Conservation (phyloP, 2,329 filamentous ascomycete genomes). For the Fusarium sp. region DNA sequence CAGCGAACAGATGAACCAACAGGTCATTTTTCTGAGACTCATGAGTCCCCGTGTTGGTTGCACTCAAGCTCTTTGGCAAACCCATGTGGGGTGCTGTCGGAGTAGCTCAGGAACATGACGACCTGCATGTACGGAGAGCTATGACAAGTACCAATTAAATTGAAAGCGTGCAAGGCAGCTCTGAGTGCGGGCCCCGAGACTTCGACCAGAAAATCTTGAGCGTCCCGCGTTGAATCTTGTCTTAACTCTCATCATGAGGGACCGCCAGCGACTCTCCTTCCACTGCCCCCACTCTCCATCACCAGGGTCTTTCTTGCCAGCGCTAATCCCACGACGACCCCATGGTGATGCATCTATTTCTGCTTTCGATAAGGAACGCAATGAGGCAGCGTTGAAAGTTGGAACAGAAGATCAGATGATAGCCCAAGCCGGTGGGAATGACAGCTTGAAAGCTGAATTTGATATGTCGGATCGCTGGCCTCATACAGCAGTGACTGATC, state of each 20-base stretch:
- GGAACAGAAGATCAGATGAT: not conserved
- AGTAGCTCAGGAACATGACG: slow-evolving; percentile 5
- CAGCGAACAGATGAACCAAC: not conserved
- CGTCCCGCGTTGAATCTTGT: not conserved
- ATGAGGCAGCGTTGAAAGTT: slow-evolving; percentile 7
- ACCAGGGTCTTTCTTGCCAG: slow-evolving; percentile 24
- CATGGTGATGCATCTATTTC: slow-evolving; percentile 21
- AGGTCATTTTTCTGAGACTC: not conserved
- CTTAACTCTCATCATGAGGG: not conserved
- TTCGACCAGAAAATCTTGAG: slow-evolving; percentile 1
- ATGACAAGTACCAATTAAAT: not conserved
- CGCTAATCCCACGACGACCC: slow-evolving; percentile 19
- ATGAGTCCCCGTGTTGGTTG: slow-evolving; percentile 3
- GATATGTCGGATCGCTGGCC: not conserved
- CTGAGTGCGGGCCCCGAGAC: not conserved
- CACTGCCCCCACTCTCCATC: slow-evolving; percentile 30
- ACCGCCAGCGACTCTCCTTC: slow-evolving; percentile 13
- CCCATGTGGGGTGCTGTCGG: slow-evolving; percentile 1
- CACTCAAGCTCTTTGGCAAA: not conserved
- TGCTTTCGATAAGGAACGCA: slow-evolving; percentile 22
- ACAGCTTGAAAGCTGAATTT: not conserved
- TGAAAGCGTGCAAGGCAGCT: slow-evolving; percentile 10
- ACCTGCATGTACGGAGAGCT: not conserved
- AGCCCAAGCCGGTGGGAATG: slow-evolving; percentile 4
- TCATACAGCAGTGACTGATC: slow-evolving; percentile 1